phyloP scores from a whole-genome alignment of 768 basidiomycete species.

The Lentinula sp. region DNA sequence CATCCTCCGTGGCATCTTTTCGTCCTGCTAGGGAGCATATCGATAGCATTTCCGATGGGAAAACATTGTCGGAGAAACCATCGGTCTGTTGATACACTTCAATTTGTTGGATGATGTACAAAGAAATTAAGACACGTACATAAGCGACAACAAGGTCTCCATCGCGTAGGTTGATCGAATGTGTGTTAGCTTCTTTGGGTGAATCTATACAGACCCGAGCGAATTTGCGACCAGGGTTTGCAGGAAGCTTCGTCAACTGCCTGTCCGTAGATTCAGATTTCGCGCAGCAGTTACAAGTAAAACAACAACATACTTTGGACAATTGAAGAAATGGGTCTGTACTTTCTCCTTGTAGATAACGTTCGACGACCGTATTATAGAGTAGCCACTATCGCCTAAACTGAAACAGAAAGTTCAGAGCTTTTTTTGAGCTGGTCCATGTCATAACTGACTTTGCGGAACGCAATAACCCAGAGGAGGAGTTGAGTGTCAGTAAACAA shows the following conservation, averaged over 20 bases:
- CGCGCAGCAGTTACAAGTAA: constrained; percentile 8
- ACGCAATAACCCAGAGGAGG: constrained; percentile 67
- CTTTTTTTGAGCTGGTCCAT: too few species aligned
- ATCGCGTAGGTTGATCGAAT: constrained; percentile 38
- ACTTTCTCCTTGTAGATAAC: constrained; percentile 47
- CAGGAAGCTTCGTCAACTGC: constrained; percentile 49
- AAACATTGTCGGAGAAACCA: constrained; percentile 57
- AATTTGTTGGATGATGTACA: not conserved
- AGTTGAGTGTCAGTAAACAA: constrained; percentile 68
- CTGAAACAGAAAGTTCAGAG: constrained; percentile 26
- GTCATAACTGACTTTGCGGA: constrained; percentile 60
- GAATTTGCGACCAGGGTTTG: constrained; percentile 34
- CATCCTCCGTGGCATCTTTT: constrained; percentile 47
- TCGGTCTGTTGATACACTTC: constrained; percentile 34
- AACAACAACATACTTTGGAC: constrained; percentile 37
- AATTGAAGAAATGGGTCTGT: constrained; percentile 54
- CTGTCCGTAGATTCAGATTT: constrained; percentile 23
- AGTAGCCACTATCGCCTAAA: constrained; percentile 76
- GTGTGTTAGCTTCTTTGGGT: constrained; percentile 40
- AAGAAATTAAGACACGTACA: constrained; percentile 20
- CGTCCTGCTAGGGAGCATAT: constrained; percentile 67
- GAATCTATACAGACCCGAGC: constrained; percentile 48
- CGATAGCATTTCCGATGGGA: constrained; percentile 60
- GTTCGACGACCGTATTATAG: constrained; percentile 62
- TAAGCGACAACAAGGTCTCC: constrained; percentile 49